Evolutionary conservation across 2,329 filamentous ascomycete species (phyloP).

Genomic region (Nemania diffusa): DNA sequence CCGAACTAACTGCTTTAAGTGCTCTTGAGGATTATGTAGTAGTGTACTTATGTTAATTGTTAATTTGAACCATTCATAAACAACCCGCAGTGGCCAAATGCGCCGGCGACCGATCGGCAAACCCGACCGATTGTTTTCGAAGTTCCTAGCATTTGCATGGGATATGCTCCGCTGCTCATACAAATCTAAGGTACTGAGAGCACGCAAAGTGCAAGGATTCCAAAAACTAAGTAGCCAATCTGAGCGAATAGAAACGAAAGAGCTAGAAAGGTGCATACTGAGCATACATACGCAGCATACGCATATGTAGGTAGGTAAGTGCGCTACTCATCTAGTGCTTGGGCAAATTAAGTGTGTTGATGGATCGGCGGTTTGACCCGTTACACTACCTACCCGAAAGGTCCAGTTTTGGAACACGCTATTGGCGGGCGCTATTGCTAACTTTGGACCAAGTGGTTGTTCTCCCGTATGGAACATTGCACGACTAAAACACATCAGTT

Average conservation of each 20-base stretch:
- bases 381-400: too few relatives aligned
- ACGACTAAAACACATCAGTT: too few relatives aligned
- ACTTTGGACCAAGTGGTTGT: too few relatives aligned
- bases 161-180: neutral
- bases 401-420: too few relatives aligned
- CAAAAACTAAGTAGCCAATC: neutral
- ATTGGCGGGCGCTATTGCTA: too few relatives aligned
- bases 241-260: too few relatives aligned
- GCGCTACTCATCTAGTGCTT: neutral
- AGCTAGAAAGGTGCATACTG: too few relatives aligned
- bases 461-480: too few relatives aligned
- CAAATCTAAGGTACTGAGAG: neutral
- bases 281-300: too few relatives aligned
- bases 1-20: neutral
- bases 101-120: neutral
- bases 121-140: neutral
- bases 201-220: neutral
- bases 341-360: conserved; percentile 2
- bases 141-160: neutral
- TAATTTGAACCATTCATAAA: neutral
- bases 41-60: neutral
- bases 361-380: too few relatives aligned
- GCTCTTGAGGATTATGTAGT: neutral
- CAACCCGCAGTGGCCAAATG: neutral
- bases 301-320: neutral